Evolutionary conservation across 2,329 filamentous ascomycete species (phyloP).

Genomic region (Fusarium sp.): DNA sequence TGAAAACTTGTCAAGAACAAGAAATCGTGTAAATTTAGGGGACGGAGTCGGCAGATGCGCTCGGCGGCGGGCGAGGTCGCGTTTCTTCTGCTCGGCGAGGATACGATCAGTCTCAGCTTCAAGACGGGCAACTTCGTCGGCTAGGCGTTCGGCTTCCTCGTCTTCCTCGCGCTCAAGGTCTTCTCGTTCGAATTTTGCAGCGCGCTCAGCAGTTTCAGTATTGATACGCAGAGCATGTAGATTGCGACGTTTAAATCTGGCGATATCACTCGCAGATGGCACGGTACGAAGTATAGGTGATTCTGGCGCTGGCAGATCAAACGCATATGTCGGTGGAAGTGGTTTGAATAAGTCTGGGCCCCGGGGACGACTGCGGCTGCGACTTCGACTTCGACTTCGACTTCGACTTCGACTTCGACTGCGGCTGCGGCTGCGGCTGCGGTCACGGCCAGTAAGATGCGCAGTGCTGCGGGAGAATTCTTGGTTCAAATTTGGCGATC

Average conservation of each 20-base stretch:
- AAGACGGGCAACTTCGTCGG: slow-evolving; percentile 54
- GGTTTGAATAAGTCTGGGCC: slow-evolving; percentile 3
- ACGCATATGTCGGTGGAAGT: slow-evolving; percentile 2
- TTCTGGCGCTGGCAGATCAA: slow-evolving; percentile 16
- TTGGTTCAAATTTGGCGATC: slow-evolving; percentile 14
- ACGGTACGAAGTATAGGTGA: slow-evolving; percentile 27
- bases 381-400: slow-evolving; percentile 19
- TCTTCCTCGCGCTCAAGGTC: slow-evolving; percentile 28
- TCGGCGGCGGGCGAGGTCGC: slow-evolving; percentile 58
- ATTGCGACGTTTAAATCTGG: slow-evolving; percentile 38
- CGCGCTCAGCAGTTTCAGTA: slow-evolving; percentile 26
- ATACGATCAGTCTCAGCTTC: slow-evolving; percentile 60
- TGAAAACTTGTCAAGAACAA: slow-evolving; percentile 60
- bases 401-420: too few relatives aligned
- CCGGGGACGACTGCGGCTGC: slow-evolving; percentile 27
- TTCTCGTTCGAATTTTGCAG: slow-evolving; percentile 34
- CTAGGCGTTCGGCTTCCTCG: slow-evolving; percentile 45
- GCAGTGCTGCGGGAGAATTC: slow-evolving; percentile 22
- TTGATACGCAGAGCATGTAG: slow-evolving; percentile 35
- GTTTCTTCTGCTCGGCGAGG: slow-evolving; percentile 60
- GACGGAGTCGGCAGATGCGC: slow-evolving; percentile 52
- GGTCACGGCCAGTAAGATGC: slow-evolving; percentile 19
- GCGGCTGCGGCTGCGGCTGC: slow-evolving; percentile 24
- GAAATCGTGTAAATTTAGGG: slow-evolving; percentile 46
- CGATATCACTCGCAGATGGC: slow-evolving; percentile 35